Evolutionary conservation across 768 basidiomycete species (phyloP), one percentile per base, ranked within the genome.

Genomic region (Ramaria rubella): DNA sequence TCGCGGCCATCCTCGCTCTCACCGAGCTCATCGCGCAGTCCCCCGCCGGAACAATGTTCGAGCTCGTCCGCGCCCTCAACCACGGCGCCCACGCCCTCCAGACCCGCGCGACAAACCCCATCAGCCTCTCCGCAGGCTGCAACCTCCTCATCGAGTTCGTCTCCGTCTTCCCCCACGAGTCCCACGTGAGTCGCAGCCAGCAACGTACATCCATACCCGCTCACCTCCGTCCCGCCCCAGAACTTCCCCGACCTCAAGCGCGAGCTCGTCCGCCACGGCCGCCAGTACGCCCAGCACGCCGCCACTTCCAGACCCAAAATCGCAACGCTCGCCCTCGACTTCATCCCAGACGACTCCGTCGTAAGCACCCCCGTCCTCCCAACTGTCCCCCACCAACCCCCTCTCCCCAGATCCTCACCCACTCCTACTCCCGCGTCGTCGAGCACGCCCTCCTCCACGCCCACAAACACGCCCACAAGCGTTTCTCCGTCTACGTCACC

Each of bases 401-500:
- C 59, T 53, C 59, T 42, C 27, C 53, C 58, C 68, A 97, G 91
- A 94, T 99, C 67, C 80, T 99, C 57, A 97, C 94, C 2, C 96
- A 99, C 72, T 93, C 92, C 31, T 94, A 94, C 74, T 97, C 94
- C 24, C 80, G 96, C 64, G 94, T 97, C 44, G 95, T 99, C 55
- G 86, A 94, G 75, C 85, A 92, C 71, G 88, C 94, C 33, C 79
- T 99, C 52, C 78, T 97, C 45, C 81, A 87, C 57, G 94, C 96
- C 17, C 92, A 95, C 69, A 78, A 86, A 66, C 71, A 73, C 58
- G 44, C 44, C 40, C 83, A 81, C 68, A 97, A 98, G 75, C 81
- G 94, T 56, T 91, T 98, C 70, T 92, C 90, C 65, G 95, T 99
- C 36, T 98, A 93, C 70, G 95, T 99, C 58, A 97, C 95, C 62